These are phyloP conservation scores for Fragilaria radians DNA, from an alignment of 108 stramenopile genomes.

Conservation along the genomic window DNA sequence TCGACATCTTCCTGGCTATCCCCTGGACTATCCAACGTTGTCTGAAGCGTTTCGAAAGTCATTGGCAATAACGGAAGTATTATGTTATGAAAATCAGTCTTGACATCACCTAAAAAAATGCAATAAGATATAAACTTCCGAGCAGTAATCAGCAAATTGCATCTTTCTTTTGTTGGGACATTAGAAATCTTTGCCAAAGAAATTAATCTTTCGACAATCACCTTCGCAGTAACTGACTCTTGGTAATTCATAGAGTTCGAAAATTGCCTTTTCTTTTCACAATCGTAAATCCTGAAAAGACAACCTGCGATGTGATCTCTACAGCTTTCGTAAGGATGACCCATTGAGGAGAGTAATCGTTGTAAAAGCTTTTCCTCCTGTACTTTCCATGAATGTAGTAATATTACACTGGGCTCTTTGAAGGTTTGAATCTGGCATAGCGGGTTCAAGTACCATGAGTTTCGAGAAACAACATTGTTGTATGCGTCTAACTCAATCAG, in stretches of 20 bases:
- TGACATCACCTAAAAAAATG: constrained; percentile 75
- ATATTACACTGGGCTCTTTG: neutral
- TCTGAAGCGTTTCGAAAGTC: constrained; percentile 66
- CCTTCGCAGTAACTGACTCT: constrained; percentile 44
- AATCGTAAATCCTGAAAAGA: constrained; percentile 73
- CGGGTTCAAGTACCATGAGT: constrained; percentile 27
- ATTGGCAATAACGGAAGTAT: constrained; percentile 73
- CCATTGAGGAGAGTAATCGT: constrained; percentile 58
- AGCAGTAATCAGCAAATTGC: constrained; percentile 69
- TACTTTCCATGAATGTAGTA: constrained; percentile 45
- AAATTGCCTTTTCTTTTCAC: constrained; percentile 40
- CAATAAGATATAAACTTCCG: constrained; percentile 79
- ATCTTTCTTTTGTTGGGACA: constrained; percentile 50
- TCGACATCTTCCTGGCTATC: constrained; percentile 26
- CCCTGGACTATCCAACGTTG: constrained; percentile 15
- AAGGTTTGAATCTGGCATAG: neutral
- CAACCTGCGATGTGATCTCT: constrained; percentile 78
- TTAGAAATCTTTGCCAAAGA: constrained; percentile 24
- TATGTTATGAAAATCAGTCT: constrained; percentile 67
- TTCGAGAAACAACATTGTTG: constrained; percentile 13
- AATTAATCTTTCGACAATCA: constrained; percentile 50
- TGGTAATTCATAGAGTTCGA: neutral
- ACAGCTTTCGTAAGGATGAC: constrained; percentile 86
- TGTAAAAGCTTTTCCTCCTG: constrained; percentile 49
- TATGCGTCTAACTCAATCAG: constrained; percentile 68